Evolutionary conservation across 345 rosid species (phyloP).

Genomic region (Populus simonii): DNA sequence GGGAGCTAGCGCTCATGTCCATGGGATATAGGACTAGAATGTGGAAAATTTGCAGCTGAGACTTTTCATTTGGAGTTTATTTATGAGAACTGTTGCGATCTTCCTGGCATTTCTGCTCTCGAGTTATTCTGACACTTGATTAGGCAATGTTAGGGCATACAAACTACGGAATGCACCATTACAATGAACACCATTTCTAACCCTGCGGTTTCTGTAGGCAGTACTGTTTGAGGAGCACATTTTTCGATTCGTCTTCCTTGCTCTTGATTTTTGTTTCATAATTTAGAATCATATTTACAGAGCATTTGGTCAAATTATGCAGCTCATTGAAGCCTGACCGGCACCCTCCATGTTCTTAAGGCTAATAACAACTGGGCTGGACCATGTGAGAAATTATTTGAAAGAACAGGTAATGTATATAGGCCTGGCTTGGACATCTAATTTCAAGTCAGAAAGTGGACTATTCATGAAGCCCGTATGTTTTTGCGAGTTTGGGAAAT

Average conservation of each 20-base stretch:
- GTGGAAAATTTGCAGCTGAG: conserved; percentile 59
- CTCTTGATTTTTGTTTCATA: background rate
- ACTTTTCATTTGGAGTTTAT: background rate
- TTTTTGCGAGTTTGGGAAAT: no score
- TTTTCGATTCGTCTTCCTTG: background rate
- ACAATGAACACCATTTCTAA: background rate
- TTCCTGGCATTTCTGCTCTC: background rate
- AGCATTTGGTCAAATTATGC: background rate
- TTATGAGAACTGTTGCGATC: background rate
- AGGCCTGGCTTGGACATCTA: no score
- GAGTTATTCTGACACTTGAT: conserved; percentile 1
- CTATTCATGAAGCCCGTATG: no score
- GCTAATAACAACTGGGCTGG: no score
- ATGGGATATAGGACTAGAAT: conserved; percentile 77
- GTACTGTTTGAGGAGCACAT: background rate
- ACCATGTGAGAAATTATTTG: no score
- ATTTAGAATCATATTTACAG: background rate
- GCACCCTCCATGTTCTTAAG: no score
- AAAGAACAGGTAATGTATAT: no score
- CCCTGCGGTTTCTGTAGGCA: no score
- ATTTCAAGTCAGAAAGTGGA: no score
- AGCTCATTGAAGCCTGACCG: background rate
- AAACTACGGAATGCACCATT: background rate
- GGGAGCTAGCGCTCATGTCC: conserved; percentile 94
- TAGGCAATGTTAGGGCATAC: conserved; percentile 1